Evolutionary conservation across 345 rosid species (phyloP).

Genomic region (Excoecaria cochinchinensis): DNA sequence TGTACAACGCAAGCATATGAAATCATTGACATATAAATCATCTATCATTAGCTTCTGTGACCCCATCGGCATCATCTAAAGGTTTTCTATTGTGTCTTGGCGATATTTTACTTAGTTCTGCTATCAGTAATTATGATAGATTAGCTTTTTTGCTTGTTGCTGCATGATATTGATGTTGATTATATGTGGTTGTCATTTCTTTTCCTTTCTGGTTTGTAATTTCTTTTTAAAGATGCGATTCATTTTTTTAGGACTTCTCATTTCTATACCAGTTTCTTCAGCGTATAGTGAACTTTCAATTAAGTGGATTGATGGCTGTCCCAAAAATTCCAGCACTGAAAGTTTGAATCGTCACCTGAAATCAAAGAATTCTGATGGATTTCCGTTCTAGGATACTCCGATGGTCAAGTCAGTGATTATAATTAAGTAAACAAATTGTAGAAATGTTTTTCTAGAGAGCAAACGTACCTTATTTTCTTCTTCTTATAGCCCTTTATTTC

Average conservation of each 20-base stretch:
- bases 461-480: no score
- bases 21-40: not conserved
- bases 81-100: not conserved
- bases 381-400: no score
- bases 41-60: not conserved
- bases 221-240: not conserved
- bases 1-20: no score
- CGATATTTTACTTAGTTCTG: not conserved
- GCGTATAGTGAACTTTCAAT: constrained; percentile 63
- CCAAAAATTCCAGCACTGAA: no score
- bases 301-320: no score
- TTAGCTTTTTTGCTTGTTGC: not conserved
- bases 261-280: constrained; percentile 43
- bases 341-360: no score
- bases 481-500: no score
- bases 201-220: not conserved
- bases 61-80: not conserved
- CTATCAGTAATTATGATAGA: not conserved
- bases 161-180: no score
- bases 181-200: not conserved
- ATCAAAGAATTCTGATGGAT: no score
- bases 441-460: no score
- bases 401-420: no score
- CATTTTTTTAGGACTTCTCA: not conserved
- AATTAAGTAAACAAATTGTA: no score